Evolutionary conservation across 495 filamentous ascomycete species (phyloP), one percentile per base, ranked within the genome.

Genomic region (Venustampulla echinocandica): DNA sequence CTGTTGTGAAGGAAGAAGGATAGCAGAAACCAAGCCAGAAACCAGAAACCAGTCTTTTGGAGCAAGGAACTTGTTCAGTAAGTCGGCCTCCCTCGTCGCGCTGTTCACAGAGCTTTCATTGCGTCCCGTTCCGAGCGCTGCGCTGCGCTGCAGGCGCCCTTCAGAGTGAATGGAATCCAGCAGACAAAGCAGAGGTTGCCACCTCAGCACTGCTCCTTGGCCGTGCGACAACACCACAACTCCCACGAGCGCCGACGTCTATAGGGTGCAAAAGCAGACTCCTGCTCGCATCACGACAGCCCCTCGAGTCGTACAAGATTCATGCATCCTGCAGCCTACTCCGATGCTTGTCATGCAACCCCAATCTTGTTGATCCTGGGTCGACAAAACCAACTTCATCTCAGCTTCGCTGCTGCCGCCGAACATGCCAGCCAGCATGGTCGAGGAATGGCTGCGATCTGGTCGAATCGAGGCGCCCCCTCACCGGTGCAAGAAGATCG

Each of bases 401-500:
- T 18, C 22, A 30, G 20, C 38, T 45, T 38, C 46, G 37, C 23
- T 3, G 22, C 25, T 27, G 52, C 30, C 34, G 45, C 30, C 40
- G 21, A 52, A 47, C 25, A 62, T 64, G 55, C 54, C 59, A 42
- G 47, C 49, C 15, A 56, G 52, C n/a, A 60, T 42, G 18, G 50
- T 56, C 20, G 53, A 56, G 43, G 49, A 58, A 52, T 60, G 60
- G 60, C 40, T 60, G 20, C 46, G 49, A 24, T 46, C 30, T 27
- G 48, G 55, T 6, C 34, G 42, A 37, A 32, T 45, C 43, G 45
- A 54, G 22, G 51, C 30, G 36, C 50, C 50, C 42, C 62, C 52
- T 24, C 61, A 64, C 56, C 53, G 59, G 44, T 64, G 61, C 55
- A 60, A 57, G 58, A 55, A 61, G 52, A 57, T 59, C 34, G 48